A percentile compares a stretch with the other conserved stretches of the same genome.
phyloP scores from a whole-genome alignment of 1,284 basidiomycete genomes.

The Cutaneotrichosporon sp. region DNA sequence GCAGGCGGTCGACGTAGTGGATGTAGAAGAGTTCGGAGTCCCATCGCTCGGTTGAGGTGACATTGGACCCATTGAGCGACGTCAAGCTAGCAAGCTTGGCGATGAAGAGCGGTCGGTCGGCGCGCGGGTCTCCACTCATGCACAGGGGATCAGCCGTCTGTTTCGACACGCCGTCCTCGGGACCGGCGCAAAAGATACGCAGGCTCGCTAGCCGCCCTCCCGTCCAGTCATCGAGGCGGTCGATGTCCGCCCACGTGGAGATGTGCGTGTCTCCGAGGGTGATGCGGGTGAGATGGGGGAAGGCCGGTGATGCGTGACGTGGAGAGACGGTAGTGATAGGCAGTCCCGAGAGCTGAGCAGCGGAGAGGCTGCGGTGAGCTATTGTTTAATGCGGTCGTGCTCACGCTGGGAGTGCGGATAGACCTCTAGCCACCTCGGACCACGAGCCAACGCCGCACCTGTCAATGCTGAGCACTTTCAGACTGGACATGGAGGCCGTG shows the following conservation, averaged over 20 bases:
- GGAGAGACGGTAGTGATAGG: conserved; percentile 59
- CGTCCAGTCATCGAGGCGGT: conserved; percentile 59
- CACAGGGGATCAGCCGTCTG: conserved; percentile 20
- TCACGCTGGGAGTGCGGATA: conserved; percentile 60
- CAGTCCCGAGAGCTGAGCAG: conserved; percentile 70
- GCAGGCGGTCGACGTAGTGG: conserved; percentile 56
- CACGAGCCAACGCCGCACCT: conserved; percentile 67
- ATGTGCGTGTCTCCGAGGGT: conserved; percentile 59
- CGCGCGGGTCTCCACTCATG: conserved; percentile 7
- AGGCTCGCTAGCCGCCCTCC: conserved; percentile 18
- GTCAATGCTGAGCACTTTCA: conserved; percentile 71
- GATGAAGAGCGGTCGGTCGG: conserved; percentile 62
- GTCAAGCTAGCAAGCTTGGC: conserved; percentile 67
- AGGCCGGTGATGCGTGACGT: conserved; percentile 26
- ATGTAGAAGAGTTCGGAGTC: conserved; percentile 87
- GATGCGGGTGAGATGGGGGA: conserved; percentile 57
- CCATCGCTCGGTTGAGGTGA: conserved; percentile 62
- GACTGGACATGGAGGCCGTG: conserved; percentile 28
- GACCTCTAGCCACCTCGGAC: conserved; percentile 58
- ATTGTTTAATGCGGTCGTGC: conserved; percentile 29
- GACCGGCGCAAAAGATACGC: conserved; percentile 20
- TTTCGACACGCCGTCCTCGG: conserved; percentile 5
- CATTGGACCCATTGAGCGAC: conserved; percentile 60
- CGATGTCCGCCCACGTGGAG: conserved; percentile 65
- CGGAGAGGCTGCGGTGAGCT: conserved; percentile 54